Conservation (phyloP, 2,329 filamentous ascomycete species). For the Onygena corvina region DNA sequence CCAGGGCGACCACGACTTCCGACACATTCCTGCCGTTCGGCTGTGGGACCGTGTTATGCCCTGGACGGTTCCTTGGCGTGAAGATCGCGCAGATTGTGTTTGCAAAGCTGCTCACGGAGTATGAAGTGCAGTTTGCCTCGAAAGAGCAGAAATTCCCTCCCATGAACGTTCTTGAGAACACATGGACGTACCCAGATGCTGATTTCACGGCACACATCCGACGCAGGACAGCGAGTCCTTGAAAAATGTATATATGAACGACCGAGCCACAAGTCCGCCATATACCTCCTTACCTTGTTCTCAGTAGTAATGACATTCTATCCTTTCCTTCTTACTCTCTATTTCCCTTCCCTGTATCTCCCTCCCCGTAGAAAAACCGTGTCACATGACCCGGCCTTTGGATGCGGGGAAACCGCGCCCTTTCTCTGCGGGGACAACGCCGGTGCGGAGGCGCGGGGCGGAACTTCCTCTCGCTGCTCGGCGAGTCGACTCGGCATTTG, state of each 20-base stretch:
- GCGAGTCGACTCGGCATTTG: neutral
- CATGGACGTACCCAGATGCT: neutral
- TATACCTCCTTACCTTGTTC: too few relatives aligned
- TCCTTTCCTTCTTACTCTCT: too few relatives aligned
- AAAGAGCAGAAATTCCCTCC: neutral
- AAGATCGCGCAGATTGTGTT: neutral
- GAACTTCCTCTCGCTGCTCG: neutral
- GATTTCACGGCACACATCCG: neutral
- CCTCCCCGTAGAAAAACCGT: too few relatives aligned
- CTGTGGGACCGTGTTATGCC: neutral
- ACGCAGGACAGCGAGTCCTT: too few relatives aligned
- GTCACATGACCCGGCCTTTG: too few relatives aligned
- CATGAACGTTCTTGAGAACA: neutral
- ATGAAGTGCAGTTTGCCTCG: neutral
- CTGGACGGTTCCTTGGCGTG: slow-evolving; percentile 1
- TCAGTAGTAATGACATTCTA: too few relatives aligned
- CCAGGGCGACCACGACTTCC: neutral
- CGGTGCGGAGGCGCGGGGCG: slow-evolving; percentile 3
- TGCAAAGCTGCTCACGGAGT: neutral
- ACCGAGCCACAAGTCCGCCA: too few relatives aligned
- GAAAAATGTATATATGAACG: too few relatives aligned
- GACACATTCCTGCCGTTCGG: slow-evolving; percentile 6
- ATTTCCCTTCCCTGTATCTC: too few relatives aligned
- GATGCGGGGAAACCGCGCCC: too few relatives aligned
- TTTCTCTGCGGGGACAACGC: neutral